A percentile compares a stretch with the other conserved stretches of the same genome.
Conservation (phyloP, 257 asterid species). For the Petunia secreta region DNA sequence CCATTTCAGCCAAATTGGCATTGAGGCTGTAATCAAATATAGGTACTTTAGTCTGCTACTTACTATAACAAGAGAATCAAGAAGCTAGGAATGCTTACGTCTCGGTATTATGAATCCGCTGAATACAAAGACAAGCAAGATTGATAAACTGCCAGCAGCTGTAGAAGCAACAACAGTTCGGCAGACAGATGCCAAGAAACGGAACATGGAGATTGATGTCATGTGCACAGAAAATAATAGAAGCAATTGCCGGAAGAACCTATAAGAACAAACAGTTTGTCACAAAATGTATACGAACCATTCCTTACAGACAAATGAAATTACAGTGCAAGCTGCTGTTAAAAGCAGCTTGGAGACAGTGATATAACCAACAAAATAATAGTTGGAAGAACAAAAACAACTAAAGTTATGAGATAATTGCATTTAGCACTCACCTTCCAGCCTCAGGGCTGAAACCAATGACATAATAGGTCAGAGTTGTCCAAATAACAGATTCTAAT, state of each 20-base stretch:
- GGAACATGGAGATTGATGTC: constrained; percentile 60
- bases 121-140: constrained; percentile 46
- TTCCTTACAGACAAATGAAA: neutral
- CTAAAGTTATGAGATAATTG: constrained; percentile 23
- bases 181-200: constrained; percentile 62
- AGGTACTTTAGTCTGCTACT: neutral
- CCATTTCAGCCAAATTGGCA: constrained; percentile 76
- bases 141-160: constrained; percentile 47
- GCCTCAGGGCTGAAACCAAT: constrained; percentile 60
- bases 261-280: constrained; percentile 28
- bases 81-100: constrained; percentile 41
- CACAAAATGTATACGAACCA: constrained; percentile 17
- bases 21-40: constrained; percentile 57
- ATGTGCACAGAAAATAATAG: constrained; percentile 56
- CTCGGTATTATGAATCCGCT: constrained; percentile 69
- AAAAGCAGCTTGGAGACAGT: constrained; percentile 10
- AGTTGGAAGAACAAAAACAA: neutral
- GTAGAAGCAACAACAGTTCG: constrained; percentile 54
- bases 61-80: neutral
- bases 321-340: neutral
- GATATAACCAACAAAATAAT: neutral
- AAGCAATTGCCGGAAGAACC: constrained; percentile 64
- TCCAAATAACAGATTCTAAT: constrained; percentile 55
- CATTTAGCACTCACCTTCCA: constrained; percentile 53
- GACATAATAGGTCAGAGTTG: constrained; percentile 53